Conservation (phyloP, 495 filamentous ascomycete species). For the Peziza echinospora region DNA sequence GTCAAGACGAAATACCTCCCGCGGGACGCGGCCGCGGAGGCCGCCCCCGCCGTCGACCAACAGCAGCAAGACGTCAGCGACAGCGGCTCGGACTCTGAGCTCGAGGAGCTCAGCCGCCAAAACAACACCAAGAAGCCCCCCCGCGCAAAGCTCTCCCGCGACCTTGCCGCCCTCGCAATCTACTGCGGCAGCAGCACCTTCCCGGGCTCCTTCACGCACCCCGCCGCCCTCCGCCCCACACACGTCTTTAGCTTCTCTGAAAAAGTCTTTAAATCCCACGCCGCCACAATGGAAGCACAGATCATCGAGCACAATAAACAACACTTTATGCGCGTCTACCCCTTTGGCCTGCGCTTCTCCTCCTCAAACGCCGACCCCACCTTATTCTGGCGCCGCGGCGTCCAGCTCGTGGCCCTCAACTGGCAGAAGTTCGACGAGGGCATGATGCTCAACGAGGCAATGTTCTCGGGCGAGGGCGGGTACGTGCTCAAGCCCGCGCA, state of each 20-base stretch:
- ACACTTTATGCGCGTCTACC: constrained; percentile 76
- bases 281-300: constrained; percentile 33
- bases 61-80: not conserved
- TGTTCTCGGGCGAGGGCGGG: constrained; percentile 63
- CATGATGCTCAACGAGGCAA: constrained; percentile 88
- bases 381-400: constrained; percentile 68
- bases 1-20: constrained; percentile 44
- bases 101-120: constrained; percentile 8
- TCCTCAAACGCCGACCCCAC: constrained; percentile 74
- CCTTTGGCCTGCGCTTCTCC: constrained; percentile 54
- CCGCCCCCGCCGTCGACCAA: not conserved
- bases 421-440: constrained; percentile 83
- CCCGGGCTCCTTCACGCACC: constrained; percentile 22
- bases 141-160: constrained; percentile 51
- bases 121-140: constrained; percentile 21
- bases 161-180: constrained; percentile 50
- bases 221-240: constrained; percentile 47
- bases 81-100: constrained; percentile 11
- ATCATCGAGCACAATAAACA: constrained; percentile 67
- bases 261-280: constrained; percentile 46
- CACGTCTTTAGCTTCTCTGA: constrained; percentile 82
- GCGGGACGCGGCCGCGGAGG: constrained; percentile 2
- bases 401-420: constrained; percentile 83
- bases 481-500: constrained; percentile 69
- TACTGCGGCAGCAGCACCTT: constrained; percentile 71